These are phyloP conservation scores for Penicillium waksmanii DNA, from an alignment of 495 filamentous ascomycete genomes.

Conservation along the genomic window DNA sequence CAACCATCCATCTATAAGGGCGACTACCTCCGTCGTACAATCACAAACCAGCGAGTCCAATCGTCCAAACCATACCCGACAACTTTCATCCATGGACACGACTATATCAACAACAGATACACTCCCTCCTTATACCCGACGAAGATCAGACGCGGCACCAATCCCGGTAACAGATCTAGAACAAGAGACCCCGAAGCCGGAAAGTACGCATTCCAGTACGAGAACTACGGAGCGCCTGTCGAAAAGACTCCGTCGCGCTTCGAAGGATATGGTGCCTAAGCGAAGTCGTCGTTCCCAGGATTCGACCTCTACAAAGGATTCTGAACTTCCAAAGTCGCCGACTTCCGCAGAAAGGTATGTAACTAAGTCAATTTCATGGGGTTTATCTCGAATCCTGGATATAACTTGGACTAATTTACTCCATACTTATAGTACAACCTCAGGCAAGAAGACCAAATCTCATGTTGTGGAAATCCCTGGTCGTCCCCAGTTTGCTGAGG, in stretches of 20 bases:
- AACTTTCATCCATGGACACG: background rate
- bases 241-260: constrained; percentile 13
- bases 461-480: constrained; percentile 16
- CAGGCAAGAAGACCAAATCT: constrained; percentile 8
- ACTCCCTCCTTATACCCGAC: constrained; percentile 6
- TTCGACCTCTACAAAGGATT: constrained; percentile 4
- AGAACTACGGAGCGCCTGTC: constrained; percentile 3
- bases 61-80: background rate
- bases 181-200: background rate
- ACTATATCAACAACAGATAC: background rate
- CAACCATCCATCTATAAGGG: background rate
- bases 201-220: constrained; percentile 7
- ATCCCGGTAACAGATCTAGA: constrained; percentile 15
- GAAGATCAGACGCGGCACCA: constrained; percentile 18
- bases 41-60: constrained; percentile 8
- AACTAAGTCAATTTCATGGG: background rate
- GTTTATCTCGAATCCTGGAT: background rate
- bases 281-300: constrained; percentile 12
- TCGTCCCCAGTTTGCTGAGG: constrained; percentile 19
- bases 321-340: background rate
- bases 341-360: background rate
- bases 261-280: constrained; percentile 12
- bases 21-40: constrained; percentile 1
- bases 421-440: background rate
- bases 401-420: background rate